Evolutionary conservation across 2,329 filamentous ascomycete genomes (phyloP).

Genomic region (Aureobasidium namibiae): DNA sequence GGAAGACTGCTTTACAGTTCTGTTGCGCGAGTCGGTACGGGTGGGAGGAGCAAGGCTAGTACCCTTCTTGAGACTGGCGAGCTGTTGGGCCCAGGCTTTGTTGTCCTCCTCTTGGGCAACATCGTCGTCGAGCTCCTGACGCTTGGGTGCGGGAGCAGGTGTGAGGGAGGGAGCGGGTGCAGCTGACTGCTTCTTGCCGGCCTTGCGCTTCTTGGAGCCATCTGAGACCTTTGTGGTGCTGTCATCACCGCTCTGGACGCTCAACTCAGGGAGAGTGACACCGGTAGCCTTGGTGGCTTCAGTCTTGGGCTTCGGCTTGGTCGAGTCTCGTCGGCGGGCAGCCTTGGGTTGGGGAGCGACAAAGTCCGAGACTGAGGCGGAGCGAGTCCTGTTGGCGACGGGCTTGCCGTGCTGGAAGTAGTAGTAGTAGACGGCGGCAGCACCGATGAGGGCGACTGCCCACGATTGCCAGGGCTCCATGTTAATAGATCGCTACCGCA

Average conservation of each 20-base stretch:
- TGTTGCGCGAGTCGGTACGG: constrained; percentile 35
- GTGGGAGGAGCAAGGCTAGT: constrained; percentile 43
- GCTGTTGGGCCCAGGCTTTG: constrained; percentile 67
- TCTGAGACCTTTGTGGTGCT: constrained; percentile 14
- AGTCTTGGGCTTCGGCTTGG: constrained; percentile 18
- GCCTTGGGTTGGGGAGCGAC: constrained; percentile 14
- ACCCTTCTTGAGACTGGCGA: constrained; percentile 63
- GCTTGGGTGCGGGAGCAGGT: constrained; percentile 24
- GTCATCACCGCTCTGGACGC: constrained; percentile 1
- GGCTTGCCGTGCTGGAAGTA: constrained; percentile 19
- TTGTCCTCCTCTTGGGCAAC: constrained; percentile 56
- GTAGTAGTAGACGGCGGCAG: constrained; percentile 20
- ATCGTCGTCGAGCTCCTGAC: constrained; percentile 24
- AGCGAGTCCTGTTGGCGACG: constrained; percentile 14
- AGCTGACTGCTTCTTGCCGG: constrained; percentile 19
- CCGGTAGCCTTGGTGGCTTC: constrained; percentile 16
- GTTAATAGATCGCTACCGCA: background rate
- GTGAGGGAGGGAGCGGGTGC: constrained; percentile 12
- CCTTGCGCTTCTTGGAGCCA: constrained; percentile 28
- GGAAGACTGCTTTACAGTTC: constrained; percentile 59
- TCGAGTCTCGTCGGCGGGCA: constrained; percentile 15
- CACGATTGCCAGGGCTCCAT: constrained; percentile 25
- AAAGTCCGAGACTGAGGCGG: constrained; percentile 13
- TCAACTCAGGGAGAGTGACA: constrained; percentile 9
- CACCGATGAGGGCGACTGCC: constrained; percentile 19